Evolutionary conservation across 1,284 basidiomycete species (phyloP).

Genomic region (Porodaedalea pini): DNA sequence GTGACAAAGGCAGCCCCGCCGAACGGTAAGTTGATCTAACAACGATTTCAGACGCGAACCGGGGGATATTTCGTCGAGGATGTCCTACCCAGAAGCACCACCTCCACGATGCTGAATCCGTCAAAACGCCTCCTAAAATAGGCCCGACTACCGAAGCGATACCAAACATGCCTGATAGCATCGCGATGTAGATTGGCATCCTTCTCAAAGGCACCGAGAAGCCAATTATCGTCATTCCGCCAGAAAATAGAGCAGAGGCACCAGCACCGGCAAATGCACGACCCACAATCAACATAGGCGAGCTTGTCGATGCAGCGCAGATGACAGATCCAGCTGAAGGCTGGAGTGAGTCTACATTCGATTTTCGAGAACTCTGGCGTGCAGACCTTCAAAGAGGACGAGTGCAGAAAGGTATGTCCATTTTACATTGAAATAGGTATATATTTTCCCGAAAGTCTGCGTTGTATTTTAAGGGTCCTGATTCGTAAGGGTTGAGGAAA

Average conservation of each 20-base stretch:
- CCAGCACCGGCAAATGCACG: slow-evolving; percentile 45
- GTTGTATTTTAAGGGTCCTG: not conserved
- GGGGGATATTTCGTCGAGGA: not conserved
- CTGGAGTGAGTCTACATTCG: not conserved
- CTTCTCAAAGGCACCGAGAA: slow-evolving; percentile 36
- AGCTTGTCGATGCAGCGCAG: slow-evolving; percentile 36
- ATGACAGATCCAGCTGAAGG: slow-evolving; percentile 32
- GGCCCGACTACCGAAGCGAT: slow-evolving; percentile 37
- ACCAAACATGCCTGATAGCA: slow-evolving; percentile 40
- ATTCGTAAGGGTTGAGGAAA: not conserved
- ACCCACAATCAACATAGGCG: slow-evolving; percentile 42
- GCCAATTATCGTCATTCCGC: slow-evolving; percentile 33
- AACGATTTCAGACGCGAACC: not conserved
- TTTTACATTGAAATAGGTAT: slow-evolving; percentile 26
- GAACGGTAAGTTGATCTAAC: slow-evolving; percentile 41
- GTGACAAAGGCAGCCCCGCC: slow-evolving; percentile 33
- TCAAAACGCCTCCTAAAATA: slow-evolving; percentile 38
- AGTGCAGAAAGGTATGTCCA: slow-evolving; percentile 33
- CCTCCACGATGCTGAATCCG: slow-evolving; percentile 37
- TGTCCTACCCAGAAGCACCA: slow-evolving; percentile 34
- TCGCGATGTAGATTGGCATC: slow-evolving; percentile 35
- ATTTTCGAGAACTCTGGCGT: not conserved
- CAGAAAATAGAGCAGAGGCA: slow-evolving; percentile 43
- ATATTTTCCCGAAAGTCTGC: slow-evolving; percentile 22
- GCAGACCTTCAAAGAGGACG: slow-evolving; percentile 31